A percentile compares a stretch with the other conserved stretches of the same genome.
Conservation (phyloP, 2,329 filamentous ascomycete genomes). For the Dactylellina sp. region DNA sequence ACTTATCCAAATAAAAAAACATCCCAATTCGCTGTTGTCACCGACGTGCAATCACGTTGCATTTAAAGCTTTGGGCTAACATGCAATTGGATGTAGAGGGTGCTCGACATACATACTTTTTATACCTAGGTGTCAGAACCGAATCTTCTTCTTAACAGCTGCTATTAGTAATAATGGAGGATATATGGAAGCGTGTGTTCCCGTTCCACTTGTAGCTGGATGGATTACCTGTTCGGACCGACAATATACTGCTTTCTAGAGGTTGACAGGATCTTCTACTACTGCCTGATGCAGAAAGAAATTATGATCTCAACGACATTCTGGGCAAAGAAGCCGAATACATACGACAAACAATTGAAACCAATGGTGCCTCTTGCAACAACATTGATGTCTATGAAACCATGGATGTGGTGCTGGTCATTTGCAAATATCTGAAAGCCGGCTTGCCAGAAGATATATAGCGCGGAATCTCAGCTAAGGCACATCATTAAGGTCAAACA, state of each 20-base stretch:
- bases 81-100: too few species aligned
- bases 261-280: conserved; percentile 14
- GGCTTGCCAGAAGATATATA: neutral
- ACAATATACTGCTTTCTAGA: neutral
- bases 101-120: too few species aligned
- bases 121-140: too few species aligned
- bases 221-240: neutral
- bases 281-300: conserved; percentile 1
- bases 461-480: conserved; percentile 2
- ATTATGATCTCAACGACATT: neutral
- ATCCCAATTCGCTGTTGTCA: too few species aligned
- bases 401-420: neutral
- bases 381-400: conserved; percentile 15
- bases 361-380: conserved; percentile 1
- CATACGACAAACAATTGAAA: conserved; percentile 6
- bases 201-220: neutral
- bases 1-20: too few species aligned
- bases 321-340: neutral
- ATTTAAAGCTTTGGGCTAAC: too few species aligned
- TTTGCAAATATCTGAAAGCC: conserved; percentile 1
- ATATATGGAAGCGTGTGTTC: neutral
- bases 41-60: too few species aligned
- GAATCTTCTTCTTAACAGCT: too few species aligned
- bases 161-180: too few species aligned
- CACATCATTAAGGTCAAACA: neutral